phyloP scores from a whole-genome alignment of 2,329 filamentous ascomycete genomes.

The Zymoseptoria pseudotritici region DNA sequence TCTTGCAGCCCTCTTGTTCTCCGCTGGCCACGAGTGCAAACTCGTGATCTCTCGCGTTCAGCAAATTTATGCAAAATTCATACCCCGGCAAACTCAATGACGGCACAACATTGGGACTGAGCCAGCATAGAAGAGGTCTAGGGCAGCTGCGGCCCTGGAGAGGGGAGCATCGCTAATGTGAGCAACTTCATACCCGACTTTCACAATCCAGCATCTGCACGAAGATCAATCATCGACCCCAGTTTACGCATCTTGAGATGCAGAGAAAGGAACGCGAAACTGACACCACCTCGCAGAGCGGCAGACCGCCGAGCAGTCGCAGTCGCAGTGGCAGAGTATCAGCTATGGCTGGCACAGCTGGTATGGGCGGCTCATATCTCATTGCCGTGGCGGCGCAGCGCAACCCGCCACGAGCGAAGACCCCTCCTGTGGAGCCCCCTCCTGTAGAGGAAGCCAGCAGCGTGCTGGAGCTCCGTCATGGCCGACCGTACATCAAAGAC shows the following conservation, averaged over 20 bases:
- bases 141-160: not conserved
- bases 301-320: not conserved
- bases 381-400: not conserved
- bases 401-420: constrained; percentile 1
- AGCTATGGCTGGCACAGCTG: not conserved
- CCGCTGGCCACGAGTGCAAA: not conserved
- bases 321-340: not conserved
- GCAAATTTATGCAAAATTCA: not conserved
- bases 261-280: not conserved
- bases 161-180: not conserved
- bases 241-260: not conserved
- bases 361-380: not conserved
- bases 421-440: not conserved
- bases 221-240: not conserved
- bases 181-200: not conserved
- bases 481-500: constrained; percentile 76
- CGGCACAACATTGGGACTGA: not conserved
- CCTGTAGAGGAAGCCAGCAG: not conserved
- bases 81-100: not conserved
- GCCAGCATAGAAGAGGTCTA: not conserved
- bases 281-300: not conserved
- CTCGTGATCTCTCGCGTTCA: not conserved
- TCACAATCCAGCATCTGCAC: not conserved
- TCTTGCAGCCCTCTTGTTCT: too few relatives aligned
- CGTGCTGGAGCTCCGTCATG: constrained; percentile 55